Percentiles rank a stretch among this genome's conserved stretches.
Conservation (phyloP, 129 eudicot species). For the Helianthus tuberosus region DNA sequence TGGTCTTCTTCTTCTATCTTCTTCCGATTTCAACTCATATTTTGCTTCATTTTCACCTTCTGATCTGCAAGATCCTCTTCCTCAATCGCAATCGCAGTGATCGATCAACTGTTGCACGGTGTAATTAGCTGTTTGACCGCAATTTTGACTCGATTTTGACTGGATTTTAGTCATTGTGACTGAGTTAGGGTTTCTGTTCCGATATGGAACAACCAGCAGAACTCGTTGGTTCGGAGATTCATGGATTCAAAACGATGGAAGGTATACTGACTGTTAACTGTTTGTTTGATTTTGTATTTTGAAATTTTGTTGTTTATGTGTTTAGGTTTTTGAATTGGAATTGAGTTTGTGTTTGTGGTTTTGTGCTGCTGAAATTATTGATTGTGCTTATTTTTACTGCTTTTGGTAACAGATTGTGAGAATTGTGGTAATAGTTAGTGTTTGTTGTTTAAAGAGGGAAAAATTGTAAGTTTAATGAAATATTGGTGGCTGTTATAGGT, state of each 20-base stretch:
- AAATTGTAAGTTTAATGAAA: too few species aligned
- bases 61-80: background rate
- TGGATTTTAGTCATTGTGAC: background rate
- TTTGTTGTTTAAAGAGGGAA: too few species aligned
- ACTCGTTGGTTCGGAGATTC: conserved; percentile 72
- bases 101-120: background rate
- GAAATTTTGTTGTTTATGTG: background rate
- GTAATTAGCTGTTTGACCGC: conserved; percentile 6
- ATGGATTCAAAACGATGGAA: conserved; percentile 80
- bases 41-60: background rate
- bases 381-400: background rate
- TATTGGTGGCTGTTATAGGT: background rate
- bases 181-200: conserved; percentile 4
- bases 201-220: conserved; percentile 31
- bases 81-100: conserved; percentile 19
- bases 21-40: background rate
- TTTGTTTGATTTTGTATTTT: conserved; percentile 1
- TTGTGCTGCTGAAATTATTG: conserved; percentile 15
- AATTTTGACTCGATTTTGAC: background rate
- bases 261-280: conserved; percentile 30
- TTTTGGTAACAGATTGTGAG: too few species aligned
- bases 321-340: background rate
- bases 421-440: too few species aligned
- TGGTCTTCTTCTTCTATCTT: conserved; percentile 9
- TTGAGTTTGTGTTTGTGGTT: conserved; percentile 20